Evolutionary conservation across 108 stramenopile genomes (phyloP).

Genomic region (Fistulifera pelliculosa): DNA sequence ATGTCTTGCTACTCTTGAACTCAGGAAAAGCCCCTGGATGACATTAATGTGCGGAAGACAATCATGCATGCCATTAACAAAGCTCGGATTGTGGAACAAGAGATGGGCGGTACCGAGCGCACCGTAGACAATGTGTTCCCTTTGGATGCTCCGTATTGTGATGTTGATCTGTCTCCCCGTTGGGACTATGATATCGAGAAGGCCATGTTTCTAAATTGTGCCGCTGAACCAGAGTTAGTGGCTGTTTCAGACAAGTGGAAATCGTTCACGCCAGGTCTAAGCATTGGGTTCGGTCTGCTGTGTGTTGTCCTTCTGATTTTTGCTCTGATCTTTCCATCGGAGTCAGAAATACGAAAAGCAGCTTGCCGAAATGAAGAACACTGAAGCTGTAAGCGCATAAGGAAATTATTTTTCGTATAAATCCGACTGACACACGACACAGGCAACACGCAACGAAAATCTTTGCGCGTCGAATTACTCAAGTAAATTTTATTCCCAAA

Average conservation of each 20-base stretch:
- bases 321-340: too few species aligned
- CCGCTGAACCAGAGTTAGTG: background rate
- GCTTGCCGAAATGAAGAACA: too few species aligned
- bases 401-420: too few species aligned
- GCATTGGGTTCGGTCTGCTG: constrained; percentile 21
- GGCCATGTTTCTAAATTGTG: constrained; percentile 42
- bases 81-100: constrained; percentile 33
- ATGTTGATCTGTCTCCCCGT: constrained; percentile 49
- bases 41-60: constrained; percentile 39
- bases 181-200: constrained; percentile 65
- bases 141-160: constrained; percentile 37
- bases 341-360: too few species aligned
- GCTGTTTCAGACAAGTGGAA: background rate
- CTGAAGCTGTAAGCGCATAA: too few species aligned
- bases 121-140: constrained; percentile 43
- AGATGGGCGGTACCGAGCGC: constrained; percentile 40
- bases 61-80: constrained; percentile 67
- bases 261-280: constrained; percentile 20
- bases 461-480: too few species aligned
- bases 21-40: constrained; percentile 29
- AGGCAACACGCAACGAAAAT: too few species aligned
- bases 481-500: too few species aligned
- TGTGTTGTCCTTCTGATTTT: constrained; percentile 10
- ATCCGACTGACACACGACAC: too few species aligned
- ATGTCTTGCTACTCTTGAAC: constrained; percentile 43